A percentile compares a stretch with the other conserved stretches of the same genome.
These are phyloP conservation scores for Alternaria tenuissima DNA, from an alignment of 2,329 filamentous ascomycete genomes.

Conservation along the genomic window DNA sequence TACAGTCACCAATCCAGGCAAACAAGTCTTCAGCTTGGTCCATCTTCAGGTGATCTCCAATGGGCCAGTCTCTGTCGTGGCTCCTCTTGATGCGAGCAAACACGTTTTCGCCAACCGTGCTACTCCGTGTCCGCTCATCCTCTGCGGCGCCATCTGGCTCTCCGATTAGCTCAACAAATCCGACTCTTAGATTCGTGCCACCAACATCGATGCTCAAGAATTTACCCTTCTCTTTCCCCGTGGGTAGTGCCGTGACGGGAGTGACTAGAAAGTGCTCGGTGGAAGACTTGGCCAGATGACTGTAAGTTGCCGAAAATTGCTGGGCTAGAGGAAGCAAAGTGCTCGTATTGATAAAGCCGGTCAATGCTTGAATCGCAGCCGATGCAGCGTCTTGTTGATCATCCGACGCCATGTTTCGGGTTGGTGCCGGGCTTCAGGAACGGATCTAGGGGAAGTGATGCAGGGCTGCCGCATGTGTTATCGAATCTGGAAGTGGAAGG, in stretches of 20 bases:
- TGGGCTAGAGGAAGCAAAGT: constrained; percentile 46
- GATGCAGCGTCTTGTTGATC: constrained; percentile 15
- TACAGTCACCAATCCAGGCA: constrained; percentile 80
- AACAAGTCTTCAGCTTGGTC: constrained; percentile 80
- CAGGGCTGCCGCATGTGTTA: constrained; percentile 15
- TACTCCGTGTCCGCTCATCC: constrained; percentile 19
- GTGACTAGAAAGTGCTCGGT: constrained; percentile 52
- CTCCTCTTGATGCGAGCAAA: constrained; percentile 62
- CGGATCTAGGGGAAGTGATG: constrained; percentile 2
- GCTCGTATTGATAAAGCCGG: constrained; percentile 41
- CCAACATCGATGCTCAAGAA: constrained; percentile 60
- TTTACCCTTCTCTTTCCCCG: constrained; percentile 72
- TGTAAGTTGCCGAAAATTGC: constrained; percentile 49
- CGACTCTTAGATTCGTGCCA: constrained; percentile 73
- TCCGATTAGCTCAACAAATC: constrained; percentile 69
- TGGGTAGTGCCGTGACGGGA: constrained; percentile 51
- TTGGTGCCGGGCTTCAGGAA: constrained; percentile 11
- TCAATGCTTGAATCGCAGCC: constrained; percentile 39
- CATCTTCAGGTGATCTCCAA: constrained; percentile 75
- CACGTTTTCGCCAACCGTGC: constrained; percentile 27
- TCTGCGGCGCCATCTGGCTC: constrained; percentile 46
- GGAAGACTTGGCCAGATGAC: constrained; percentile 44
- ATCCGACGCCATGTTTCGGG: constrained; percentile 27
- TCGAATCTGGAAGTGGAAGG: background rate
- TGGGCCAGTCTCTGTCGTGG: constrained; percentile 77